These are phyloP conservation scores for Penicillium polonicum DNA, from an alignment of 2,329 filamentous ascomycete genomes.

Conservation along the genomic window DNA sequence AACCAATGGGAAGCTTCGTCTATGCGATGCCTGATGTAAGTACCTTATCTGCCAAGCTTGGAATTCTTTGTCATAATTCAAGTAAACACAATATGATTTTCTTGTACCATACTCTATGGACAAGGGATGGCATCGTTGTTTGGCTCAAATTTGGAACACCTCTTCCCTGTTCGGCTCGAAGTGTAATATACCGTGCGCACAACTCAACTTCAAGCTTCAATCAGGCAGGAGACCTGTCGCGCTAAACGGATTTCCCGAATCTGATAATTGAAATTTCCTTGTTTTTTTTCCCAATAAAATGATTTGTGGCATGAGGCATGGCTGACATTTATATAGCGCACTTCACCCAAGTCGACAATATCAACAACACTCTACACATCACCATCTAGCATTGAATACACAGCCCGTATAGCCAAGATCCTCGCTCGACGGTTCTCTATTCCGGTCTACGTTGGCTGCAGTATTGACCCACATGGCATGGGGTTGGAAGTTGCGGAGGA, in stretches of 20 bases:
- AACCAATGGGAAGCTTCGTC: conserved; percentile 81
- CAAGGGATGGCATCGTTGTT: not conserved
- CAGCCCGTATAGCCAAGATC: conserved; percentile 78
- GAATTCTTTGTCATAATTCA: not conserved
- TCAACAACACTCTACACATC: conserved; percentile 74
- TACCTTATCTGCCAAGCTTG: conserved; percentile 1
- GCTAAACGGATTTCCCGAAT: not conserved
- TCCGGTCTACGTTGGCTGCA: conserved; percentile 89
- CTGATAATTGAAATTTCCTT: not conserved
- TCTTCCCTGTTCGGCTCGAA: not conserved
- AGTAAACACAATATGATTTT: not conserved
- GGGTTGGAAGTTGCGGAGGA: conserved; percentile 88
- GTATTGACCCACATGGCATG: conserved; percentile 72
- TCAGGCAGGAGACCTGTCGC: not conserved
- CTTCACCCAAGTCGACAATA: conserved; percentile 55
- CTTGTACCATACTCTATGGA: not conserved
- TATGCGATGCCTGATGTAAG: conserved; percentile 88
- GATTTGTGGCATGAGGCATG: not conserved
- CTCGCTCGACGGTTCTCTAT: conserved; percentile 69
- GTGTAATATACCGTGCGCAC: not conserved
- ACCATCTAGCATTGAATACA: conserved; percentile 78
- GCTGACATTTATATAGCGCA: conserved; percentile 33
- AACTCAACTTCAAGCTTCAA: not conserved
- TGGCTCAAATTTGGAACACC: not conserved
- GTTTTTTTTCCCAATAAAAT: not conserved